Conservation (phyloP, 371 early-diverging fungal genomes). For the Mucor mucedo region DNA sequence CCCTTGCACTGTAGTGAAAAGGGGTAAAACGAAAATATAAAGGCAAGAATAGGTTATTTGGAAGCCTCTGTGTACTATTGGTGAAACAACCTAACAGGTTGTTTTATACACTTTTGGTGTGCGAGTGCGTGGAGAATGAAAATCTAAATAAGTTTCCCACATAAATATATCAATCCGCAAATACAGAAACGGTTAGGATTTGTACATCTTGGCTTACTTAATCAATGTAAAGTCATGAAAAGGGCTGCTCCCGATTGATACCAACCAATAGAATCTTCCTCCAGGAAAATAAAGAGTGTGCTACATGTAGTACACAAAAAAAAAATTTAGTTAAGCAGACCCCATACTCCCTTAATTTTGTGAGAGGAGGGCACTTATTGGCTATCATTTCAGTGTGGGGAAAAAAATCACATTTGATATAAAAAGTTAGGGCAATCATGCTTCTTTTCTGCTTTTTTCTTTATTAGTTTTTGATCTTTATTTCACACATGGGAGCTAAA, state of each 20-base stretch:
- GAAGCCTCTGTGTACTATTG: no score
- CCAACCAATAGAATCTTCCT: background rate
- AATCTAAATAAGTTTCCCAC: background rate
- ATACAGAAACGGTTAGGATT: background rate
- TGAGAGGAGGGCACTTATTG: background rate
- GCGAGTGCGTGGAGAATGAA: no score
- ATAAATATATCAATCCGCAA: background rate
- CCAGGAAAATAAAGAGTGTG: background rate
- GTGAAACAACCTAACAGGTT: no score
- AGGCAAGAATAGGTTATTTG: no score
- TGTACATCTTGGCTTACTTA: slow-evolving; percentile 12
- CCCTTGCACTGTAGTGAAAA: no score
- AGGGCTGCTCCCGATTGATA: slow-evolving; percentile 1
- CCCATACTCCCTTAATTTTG: background rate
- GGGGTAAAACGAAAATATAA: no score
- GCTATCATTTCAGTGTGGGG: no score
- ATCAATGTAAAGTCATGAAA: slow-evolving; percentile 1
- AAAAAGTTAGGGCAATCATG: no score
- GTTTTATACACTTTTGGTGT: no score
- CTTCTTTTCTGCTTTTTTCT: background rate
- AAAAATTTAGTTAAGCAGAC: background rate
- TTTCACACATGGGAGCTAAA: slow-evolving; percentile 2
- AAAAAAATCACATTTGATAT: no score
- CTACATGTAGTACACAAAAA: background rate
- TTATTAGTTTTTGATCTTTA: background rate